Evolutionary conservation across 164 flowering plant species (phyloP), one percentile per base, ranked within the genome.

Genomic region (Protea cynaroides): DNA sequence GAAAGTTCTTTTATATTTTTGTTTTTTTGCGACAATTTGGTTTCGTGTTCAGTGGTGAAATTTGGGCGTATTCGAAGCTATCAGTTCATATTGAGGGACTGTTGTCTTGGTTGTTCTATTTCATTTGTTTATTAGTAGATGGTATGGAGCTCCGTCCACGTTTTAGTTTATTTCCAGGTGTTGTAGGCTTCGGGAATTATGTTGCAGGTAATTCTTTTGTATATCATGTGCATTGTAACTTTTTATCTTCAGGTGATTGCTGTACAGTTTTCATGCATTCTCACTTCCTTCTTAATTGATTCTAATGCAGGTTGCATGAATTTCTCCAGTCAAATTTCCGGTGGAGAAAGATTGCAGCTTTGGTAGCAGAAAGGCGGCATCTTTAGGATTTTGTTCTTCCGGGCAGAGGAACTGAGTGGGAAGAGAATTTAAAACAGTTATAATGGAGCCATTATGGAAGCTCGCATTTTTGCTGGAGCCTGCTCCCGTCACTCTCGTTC

Each of bases 381-480:
- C 15, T 18, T 12, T 43, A 24, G 29, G 22, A 7, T 44, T 36
- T 52, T 54, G 53, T 15, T 44, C 11, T 59, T 58, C 22, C n/a
- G 47, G 18, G 46, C 7, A 50, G 11, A 62, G 25, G 9, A 25
- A 62, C 65, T 8, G 18, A 34, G 25, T 23, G 6, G 9, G 50
- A 22, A 37, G 47, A 64, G n/a, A 43, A 51, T 46, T 65, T 1
- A 61, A 54, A 37, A 66, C 51, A 12, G 22, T 56, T n/a, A 43
- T 51, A 12, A 94, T 94, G 99, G 97, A 94, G 62, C 56, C 96
- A 0, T 23, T 89, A n/a, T 83, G 90, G 96, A 85, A 81, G 67
- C 97, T 94, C 47, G 51, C 76, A 4, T 85, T 80, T 72, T 75
- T 94, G 76, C 73, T 91, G 43, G 97, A 92, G 68, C 99, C 97